These are phyloP conservation scores for Coniferiporia sulphurascens DNA, from an alignment of 1,284 basidiomycete genomes.

Conservation along the genomic window DNA sequence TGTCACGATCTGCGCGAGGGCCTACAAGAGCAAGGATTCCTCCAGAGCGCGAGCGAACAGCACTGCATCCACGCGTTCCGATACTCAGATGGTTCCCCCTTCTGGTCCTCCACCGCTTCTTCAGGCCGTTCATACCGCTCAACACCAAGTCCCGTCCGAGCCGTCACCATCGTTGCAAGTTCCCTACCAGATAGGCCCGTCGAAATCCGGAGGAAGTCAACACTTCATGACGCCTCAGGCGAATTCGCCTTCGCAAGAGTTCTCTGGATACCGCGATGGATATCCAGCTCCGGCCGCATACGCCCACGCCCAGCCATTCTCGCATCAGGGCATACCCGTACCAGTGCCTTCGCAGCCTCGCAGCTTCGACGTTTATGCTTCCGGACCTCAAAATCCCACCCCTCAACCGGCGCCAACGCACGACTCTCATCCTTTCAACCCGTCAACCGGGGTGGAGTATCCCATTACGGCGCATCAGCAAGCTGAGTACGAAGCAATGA, in stretches of 20 bases:
- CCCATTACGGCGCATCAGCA: background rate
- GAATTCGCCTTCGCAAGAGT: background rate
- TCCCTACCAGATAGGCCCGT: background rate
- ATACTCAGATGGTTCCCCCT: background rate
- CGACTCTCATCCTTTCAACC: background rate
- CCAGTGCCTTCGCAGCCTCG: background rate
- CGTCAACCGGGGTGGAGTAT: background rate
- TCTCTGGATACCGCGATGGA: background rate
- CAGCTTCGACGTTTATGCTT: background rate
- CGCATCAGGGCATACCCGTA: background rate
- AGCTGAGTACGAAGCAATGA: background rate
- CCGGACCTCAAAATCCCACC: background rate
- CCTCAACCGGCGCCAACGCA: background rate
- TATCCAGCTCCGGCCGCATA: background rate
- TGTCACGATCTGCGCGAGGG: background rate
- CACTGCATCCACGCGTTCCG: conserved; percentile 2
- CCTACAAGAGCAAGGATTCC: conserved; percentile 3
- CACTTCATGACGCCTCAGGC: background rate
- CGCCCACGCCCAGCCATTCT: background rate
- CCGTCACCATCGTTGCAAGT: background rate
- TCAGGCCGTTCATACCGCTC: background rate
- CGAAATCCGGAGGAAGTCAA: background rate
- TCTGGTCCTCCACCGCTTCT: background rate
- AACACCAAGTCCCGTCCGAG: background rate
- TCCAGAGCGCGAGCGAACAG: conserved; percentile 9